Conservation (phyloP, 78 protist genomes). For the Paulinella micropora region DNA sequence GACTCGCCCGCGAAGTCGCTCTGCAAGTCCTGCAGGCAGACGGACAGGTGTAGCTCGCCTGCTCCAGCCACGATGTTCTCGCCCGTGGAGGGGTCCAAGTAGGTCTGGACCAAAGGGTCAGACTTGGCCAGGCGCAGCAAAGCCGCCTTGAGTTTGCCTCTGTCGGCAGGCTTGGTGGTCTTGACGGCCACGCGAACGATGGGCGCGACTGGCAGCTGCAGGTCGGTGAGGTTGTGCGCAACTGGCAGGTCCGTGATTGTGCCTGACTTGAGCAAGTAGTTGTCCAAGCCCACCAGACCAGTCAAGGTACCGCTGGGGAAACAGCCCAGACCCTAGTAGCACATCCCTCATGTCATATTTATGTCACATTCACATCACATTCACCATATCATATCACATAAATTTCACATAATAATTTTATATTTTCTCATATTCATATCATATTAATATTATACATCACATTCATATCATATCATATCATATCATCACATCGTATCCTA, state of each 20-base stretch:
- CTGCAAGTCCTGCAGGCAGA: conserved; percentile 22
- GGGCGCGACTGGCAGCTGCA: conserved; percentile 97
- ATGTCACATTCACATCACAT: too few relatives aligned
- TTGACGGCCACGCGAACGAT: conserved; percentile 98
- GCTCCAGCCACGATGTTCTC: conserved; percentile 43
- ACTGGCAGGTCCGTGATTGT: conserved; percentile 84
- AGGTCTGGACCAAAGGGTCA: conserved; percentile 22
- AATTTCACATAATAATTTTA: too few relatives aligned
- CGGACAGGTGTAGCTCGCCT: conserved; percentile 50
- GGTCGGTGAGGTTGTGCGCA: conserved; percentile 29
- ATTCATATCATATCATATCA: too few relatives aligned
- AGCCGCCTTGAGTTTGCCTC: conserved; percentile 15
- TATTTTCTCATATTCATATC: too few relatives aligned
- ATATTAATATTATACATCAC: too few relatives aligned
- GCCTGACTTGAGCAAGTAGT: conserved; percentile 90
- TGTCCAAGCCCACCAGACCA: conserved; percentile 90
- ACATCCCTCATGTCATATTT: too few relatives aligned
- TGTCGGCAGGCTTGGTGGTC: conserved; percentile 69
- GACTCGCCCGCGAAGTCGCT: conserved; percentile 17
- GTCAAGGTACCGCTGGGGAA: conserved; percentile 85
- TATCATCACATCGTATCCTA: conserved; percentile 66
- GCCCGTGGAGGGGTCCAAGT: conserved; percentile 29
- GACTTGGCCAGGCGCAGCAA: conserved; percentile 14
- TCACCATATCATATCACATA: too few relatives aligned
- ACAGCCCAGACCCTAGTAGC: too few relatives aligned